Conservation (phyloP, 345 rosid species). For the Salix caprea region DNA sequence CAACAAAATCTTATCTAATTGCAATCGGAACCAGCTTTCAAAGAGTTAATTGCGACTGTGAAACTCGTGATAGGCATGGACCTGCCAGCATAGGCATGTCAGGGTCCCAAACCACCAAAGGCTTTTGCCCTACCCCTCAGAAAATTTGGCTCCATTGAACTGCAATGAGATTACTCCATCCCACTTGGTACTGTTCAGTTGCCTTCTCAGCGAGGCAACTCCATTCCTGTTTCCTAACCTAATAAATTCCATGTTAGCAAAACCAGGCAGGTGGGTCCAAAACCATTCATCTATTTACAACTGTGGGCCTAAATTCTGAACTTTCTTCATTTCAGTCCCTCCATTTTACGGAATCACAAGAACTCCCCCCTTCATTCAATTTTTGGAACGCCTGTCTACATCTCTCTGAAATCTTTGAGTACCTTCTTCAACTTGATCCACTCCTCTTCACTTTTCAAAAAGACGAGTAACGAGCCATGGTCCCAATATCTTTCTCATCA, state of each 20-base stretch:
- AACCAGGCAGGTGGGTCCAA: not conserved
- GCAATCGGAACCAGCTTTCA: not conserved
- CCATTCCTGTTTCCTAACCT: not conserved
- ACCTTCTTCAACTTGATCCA: slow-evolving; percentile 2
- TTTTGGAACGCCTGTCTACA: not conserved
- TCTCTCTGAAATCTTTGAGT: not conserved
- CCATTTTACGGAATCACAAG: not conserved
- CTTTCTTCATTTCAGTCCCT: not conserved
- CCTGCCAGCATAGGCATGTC: not conserved
- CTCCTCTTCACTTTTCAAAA: not conserved
- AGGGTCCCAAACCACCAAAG: not conserved
- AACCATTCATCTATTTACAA: slow-evolving; percentile 2
- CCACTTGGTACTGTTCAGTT: not conserved
- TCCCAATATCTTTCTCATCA: no score
- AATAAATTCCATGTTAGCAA: not conserved
- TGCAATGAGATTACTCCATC: not conserved
- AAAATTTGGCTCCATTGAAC: not conserved
- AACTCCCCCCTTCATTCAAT: not conserved
- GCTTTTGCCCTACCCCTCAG: not conserved
- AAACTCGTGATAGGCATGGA: not conserved
- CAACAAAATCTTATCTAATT: not conserved
- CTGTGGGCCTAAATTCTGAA: slow-evolving; percentile 4
- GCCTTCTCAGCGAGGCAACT: slow-evolving; percentile 1
- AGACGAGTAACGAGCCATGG: not conserved
- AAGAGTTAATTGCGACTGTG: not conserved